These are phyloP conservation scores for Schoenoplectus tabernaemontani DNA, from an alignment of 202 grass and related monocot species.

Conservation along the genomic window DNA sequence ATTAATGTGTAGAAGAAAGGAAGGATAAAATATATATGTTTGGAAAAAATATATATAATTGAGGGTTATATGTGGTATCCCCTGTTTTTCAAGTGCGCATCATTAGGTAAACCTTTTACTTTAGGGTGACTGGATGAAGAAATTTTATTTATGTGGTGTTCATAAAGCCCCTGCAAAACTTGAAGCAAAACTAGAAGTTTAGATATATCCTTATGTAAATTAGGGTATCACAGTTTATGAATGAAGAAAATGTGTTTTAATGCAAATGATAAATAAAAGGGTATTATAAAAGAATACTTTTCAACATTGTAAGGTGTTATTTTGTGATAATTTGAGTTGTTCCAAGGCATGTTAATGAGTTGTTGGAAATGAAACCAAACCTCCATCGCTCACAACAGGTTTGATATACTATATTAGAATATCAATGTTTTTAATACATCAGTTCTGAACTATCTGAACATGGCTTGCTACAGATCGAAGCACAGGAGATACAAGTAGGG, in stretches of 20 bases:
- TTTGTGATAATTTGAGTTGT: neutral
- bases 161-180: neutral
- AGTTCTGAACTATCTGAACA: conserved; percentile 22
- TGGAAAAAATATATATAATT: neutral
- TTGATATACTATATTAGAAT: neutral
- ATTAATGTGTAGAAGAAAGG: neutral
- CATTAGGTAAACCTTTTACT: neutral
- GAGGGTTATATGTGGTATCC: neutral
- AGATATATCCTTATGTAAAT: neutral
- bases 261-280: neutral
- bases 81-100: neutral
- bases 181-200: neutral
- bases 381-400: neutral
- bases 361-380: neutral
- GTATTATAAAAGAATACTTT: neutral
- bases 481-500: conserved; percentile 80
- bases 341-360: neutral
- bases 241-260: neutral
- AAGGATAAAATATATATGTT: neutral
- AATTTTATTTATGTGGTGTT: neutral
- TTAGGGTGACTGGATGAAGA: neutral
- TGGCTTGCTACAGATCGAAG: conserved; percentile 50
- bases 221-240: neutral
- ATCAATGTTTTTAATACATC: neutral
- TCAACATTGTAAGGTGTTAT: neutral